Evolutionary conservation across 306 rosid genomes (phyloP), one percentile per base, ranked within the genome.

Genomic region (Pyrus pyrifolia): DNA sequence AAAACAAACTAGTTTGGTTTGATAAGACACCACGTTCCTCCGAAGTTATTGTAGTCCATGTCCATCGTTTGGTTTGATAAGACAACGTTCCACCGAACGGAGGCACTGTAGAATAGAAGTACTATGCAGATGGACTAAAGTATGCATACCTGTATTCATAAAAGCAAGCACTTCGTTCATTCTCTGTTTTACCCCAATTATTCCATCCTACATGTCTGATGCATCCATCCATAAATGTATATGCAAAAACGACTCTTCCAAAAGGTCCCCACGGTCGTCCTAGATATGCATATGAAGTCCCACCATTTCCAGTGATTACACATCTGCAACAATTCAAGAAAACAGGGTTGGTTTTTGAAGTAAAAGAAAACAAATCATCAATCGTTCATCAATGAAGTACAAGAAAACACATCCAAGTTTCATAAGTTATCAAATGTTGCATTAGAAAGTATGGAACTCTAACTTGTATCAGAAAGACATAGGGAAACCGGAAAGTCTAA

Each of bases 191-290:
- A 12, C 88, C 93, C 98, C 98, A 93, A 81, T 93, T 87, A 72
- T 91, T 66, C 98, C 98, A 91, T 15, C 98, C 98, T 7, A 8
- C 82, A 77, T 72, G 90, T 65, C 79, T 88, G 81, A 93, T 71
- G 77, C 97, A 91, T 42, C 66, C 86, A 85, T 91, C 98, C 86
- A 93, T 88, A 46, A 81, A 87, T 46, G 93, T 91, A 82, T 79
- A 81, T 13, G 96, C 98, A 88, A 81, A 93, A 46, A 93, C 80
- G 52, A 93, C 98, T 84, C 98, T 88, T 74, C 90, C 98, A 78
- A 82, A 93, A 67, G 97, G 94, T 72, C 97, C 97, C 98, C 98
- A 93, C 11, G 98, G 98, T 55, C 98, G 78, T 70, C 98, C 98
- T 10, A 93, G 91, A 76, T 83, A 79, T 69, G 88, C 38, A 58